Evolutionary conservation across 306 rosid species (phyloP), one percentile per base, ranked within the genome.

Genomic region (Ziziphus jujuba): DNA sequence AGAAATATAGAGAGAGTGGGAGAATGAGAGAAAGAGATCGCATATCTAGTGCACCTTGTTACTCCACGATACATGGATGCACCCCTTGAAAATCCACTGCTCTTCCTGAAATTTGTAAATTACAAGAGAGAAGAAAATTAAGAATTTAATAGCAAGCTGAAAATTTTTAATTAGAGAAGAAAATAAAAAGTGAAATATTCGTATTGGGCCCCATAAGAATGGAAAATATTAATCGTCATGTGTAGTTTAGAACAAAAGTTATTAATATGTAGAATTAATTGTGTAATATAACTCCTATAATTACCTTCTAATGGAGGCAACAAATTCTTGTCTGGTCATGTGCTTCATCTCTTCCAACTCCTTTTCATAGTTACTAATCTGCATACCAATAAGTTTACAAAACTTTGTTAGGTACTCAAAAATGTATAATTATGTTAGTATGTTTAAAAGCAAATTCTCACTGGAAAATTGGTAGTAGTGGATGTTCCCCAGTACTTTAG

Each of bases 1-100:
- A 25, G 52, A 35, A 36, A 34, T 48, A 52, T 17, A 59, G 63
- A 64, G 9, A 51, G 61, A 45, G 34, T 24, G 20, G 58, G 53
- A 4, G 19, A 5, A 34, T 64, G 31, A 50, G 51, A 61, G 48
- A 40, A 9, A 9, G 19, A 12, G 15, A 68, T 61, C 58, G 49
- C 56, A 43, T 59, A 69, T 22, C 25, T 66, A 62, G 14, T 38
- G 44, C 28, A 91, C 99, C 99, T 95, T 74, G 99, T 95, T 35
- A 95, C 99, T 59, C 99, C 99, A 15, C 99, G 97, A 70, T 95
- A 95, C 99, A 88, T 95, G 58, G 99, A 95, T 66, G 99, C 99
- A 35, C 99, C 99, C 75, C 99, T 84, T 5, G 99, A 95, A 80
- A 95, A 95, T 9, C 97, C 97, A 81, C 97, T 95, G 62, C 99